Evolutionary conservation across 129 eudicot species (phyloP).

Genomic region (Centrapalus pauciflorus): DNA sequence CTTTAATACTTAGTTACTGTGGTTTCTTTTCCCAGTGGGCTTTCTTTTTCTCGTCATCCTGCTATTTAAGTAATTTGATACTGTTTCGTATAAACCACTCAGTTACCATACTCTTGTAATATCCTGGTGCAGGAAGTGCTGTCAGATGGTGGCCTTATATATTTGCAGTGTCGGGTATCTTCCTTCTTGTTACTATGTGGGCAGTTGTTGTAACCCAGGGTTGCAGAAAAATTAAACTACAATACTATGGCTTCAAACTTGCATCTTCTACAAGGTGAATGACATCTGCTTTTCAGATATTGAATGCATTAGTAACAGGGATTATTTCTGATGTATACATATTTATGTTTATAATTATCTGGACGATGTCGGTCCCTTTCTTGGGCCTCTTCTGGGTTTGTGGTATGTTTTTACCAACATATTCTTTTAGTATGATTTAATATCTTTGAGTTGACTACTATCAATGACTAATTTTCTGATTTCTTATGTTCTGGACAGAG

Average conservation of each 20-base stretch:
- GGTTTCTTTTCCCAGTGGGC: no score
- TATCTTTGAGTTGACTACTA: background rate
- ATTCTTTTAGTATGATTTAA: background rate
- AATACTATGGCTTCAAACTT: constrained; percentile 93
- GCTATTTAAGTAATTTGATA: no score
- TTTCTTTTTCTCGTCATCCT: no score
- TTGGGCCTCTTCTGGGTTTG: background rate
- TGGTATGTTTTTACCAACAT: constrained; percentile 1
- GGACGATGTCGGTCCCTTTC: background rate
- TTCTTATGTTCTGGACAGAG: constrained; percentile 47
- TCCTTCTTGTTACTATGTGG: constrained; percentile 81
- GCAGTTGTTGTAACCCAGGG: constrained; percentile 95
- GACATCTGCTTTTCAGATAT: background rate
- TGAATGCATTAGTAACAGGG: background rate
- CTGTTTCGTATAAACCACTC: no score
- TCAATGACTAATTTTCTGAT: background rate
- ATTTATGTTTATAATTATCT: background rate
- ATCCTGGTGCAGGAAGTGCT: constrained; percentile 60
- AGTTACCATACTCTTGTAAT: background rate
- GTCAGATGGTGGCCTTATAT: constrained; percentile 76
- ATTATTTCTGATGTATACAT: background rate
- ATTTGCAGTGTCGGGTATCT: constrained; percentile 61
- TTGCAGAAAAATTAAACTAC: constrained; percentile 91
- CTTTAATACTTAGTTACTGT: no score
- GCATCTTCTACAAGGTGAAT: constrained; percentile 87